Percentiles rank a stretch among this genome's conserved stretches.
phyloP scores from a whole-genome alignment of 2,329 filamentous ascomycete species.

The Ploettnerulaceae sp. region DNA sequence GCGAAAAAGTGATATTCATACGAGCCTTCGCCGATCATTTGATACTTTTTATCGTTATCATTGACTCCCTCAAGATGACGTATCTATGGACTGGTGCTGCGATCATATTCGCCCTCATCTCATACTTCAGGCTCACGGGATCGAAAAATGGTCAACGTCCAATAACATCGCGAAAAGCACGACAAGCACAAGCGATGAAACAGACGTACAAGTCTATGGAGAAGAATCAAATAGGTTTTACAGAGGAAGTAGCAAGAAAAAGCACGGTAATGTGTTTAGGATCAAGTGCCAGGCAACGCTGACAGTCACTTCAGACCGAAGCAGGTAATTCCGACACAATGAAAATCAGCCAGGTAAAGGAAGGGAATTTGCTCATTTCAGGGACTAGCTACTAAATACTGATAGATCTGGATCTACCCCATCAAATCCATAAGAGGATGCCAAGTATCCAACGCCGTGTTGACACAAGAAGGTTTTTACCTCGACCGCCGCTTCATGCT shows the following conservation, averaged over 20 bases:
- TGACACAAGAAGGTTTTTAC: conserved; percentile 57
- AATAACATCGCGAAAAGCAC: conserved; percentile 18
- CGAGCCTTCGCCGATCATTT: too few species aligned
- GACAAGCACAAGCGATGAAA: conserved; percentile 19
- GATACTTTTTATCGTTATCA: background rate
- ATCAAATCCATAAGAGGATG: conserved; percentile 68
- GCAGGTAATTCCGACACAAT: conserved; percentile 7
- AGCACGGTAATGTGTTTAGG: background rate
- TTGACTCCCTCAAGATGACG: background rate
- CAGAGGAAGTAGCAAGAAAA: background rate
- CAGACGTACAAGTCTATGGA: conserved; percentile 16
- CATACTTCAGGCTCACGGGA: conserved; percentile 10
- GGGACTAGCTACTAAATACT: background rate
- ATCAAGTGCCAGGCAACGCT: background rate
- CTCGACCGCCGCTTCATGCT: conserved; percentile 71
- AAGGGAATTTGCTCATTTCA: background rate
- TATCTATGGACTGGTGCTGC: conserved; percentile 10
- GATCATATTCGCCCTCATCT: conserved; percentile 10
- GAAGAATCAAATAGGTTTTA: conserved; percentile 1
- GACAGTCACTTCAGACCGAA: conserved; percentile 1
- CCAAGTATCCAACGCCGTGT: conserved; percentile 45
- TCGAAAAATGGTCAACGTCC: conserved; percentile 3
- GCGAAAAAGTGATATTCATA: too few species aligned
- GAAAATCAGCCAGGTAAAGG: conserved; percentile 26
- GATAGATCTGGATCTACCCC: conserved; percentile 64